Conservation (phyloP, 2,329 filamentous ascomycete species). For the Penicillium psychrosexuale region DNA sequence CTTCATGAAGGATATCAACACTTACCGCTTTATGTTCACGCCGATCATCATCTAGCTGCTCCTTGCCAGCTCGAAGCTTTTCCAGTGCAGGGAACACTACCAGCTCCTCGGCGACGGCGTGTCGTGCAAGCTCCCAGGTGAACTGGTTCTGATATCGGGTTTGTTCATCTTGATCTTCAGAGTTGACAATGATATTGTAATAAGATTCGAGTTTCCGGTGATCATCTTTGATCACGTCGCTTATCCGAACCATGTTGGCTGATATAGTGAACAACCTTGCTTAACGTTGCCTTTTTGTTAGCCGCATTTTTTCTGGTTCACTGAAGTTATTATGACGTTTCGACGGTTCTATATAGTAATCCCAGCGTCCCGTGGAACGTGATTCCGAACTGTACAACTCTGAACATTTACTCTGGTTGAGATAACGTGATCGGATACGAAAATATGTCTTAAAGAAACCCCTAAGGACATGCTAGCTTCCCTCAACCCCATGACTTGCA, state of each 20-base stretch:
- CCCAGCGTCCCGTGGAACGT: background rate
- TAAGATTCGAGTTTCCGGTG: constrained; percentile 43
- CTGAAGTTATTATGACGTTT: constrained; percentile 5
- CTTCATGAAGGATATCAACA: background rate
- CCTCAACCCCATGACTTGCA: background rate
- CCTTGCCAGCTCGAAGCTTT: constrained; percentile 49
- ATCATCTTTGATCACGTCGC: constrained; percentile 43
- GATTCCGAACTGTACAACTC: background rate
- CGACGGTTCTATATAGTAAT: background rate
- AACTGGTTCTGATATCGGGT: constrained; percentile 51
- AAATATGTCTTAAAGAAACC: too few relatives aligned
- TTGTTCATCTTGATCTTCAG: constrained; percentile 43
- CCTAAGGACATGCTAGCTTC: too few relatives aligned
- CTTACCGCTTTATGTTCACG: constrained; percentile 47
- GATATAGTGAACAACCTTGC: background rate
- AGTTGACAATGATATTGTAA: constrained; percentile 45
- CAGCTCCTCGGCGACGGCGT: constrained; percentile 52
- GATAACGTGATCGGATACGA: background rate
- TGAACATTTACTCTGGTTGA: background rate
- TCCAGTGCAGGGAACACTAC: constrained; percentile 56
- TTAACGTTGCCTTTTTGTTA: background rate
- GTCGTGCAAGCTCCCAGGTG: constrained; percentile 53
- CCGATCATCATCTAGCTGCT: constrained; percentile 50
- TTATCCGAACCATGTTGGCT: constrained; percentile 25
- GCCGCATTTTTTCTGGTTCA: background rate